Base-by-base conservation (phyloP, 2,329 filamentous ascomycete genomes). In the Geosmithia morbida region DNA sequence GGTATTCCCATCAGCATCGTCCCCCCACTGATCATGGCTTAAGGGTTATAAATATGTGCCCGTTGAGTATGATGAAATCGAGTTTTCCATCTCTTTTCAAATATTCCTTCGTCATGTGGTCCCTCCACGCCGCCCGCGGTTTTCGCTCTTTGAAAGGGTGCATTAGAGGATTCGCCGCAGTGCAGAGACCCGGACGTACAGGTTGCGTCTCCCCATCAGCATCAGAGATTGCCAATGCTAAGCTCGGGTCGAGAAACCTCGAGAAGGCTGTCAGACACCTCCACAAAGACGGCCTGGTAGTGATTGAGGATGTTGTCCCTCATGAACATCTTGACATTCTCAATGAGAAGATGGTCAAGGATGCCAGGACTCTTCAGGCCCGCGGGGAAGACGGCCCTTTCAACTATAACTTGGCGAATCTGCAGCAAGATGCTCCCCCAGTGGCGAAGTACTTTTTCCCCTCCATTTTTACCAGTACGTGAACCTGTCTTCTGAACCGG, bases 361-460 rank as follows among this genome's bases (percentile, higher is more conserved):
- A 83, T 56, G 77, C 77, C 1, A 64, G 64, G 2, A 55, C 58
- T 3, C 62, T 82, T 2, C 72, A 74, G 48, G 63, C 61, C 1
- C 61, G 65, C 30, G 74, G 75, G 2, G 68, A 77, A 18, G 66
- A 75, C 16, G 69, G 71, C 0, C 75, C 74, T 0, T 82, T 72
- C 63, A 81, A 81, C 53, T 81, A 81, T 55, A 80, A 81, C 54
- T 69, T 69, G 44, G 75, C 73, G 1, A 82, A 80, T 51, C 63
- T 80, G 33, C 77, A 81, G 51, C 78, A 81, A 55, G 76, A 80
- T 51, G 66, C 77, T 0, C 75, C 74, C 0, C 67, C 74, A 2
- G 67, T 71, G 0, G 59, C 61, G 0, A 59, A 72, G 42, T 71
- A 66, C 51, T 76, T 77, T 47, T 61, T 66, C 17, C 58, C 65